phyloP scores from a whole-genome alignment of 257 asterid genomes.

The Nicotiana benthamiana region DNA sequence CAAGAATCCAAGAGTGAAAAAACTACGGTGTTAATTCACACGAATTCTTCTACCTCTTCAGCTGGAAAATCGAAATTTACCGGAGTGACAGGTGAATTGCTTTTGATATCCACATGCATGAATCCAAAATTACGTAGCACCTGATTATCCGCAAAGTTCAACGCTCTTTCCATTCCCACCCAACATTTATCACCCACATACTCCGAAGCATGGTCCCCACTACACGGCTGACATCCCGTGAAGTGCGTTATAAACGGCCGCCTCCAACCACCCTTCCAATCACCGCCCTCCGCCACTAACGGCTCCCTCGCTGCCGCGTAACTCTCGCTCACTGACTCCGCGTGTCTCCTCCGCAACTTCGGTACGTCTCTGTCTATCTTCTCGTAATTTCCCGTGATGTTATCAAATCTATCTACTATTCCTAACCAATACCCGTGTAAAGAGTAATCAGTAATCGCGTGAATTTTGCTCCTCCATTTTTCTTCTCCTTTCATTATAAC shows the following conservation, averaged over 20 bases:
- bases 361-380: conserved; percentile 19
- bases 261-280: conserved; percentile 26
- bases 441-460: conserved; percentile 56
- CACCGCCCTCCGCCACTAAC: conserved; percentile 22
- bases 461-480: conserved; percentile 60
- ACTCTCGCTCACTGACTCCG: conserved; percentile 47
- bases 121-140: conserved; percentile 54
- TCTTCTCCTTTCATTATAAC: conserved; percentile 38
- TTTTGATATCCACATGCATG: conserved; percentile 31
- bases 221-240: conserved; percentile 90
- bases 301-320: conserved; percentile 31
- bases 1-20: background rate
- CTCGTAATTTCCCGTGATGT: conserved; percentile 20
- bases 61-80: conserved; percentile 34
- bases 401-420: conserved; percentile 38
- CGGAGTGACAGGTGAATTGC: conserved; percentile 26
- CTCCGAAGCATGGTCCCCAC: conserved; percentile 53
- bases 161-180: conserved; percentile 63
- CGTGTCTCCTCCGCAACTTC: conserved; percentile 49
- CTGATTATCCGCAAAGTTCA: conserved; percentile 71
- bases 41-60: conserved; percentile 8
- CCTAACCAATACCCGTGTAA: conserved; percentile 74
- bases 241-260: conserved; percentile 83
- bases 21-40: background rate
- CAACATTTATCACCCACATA: conserved; percentile 45